phyloP scores from a whole-genome alignment of 208 protist genomes.

The Leishmania tarentolae region DNA sequence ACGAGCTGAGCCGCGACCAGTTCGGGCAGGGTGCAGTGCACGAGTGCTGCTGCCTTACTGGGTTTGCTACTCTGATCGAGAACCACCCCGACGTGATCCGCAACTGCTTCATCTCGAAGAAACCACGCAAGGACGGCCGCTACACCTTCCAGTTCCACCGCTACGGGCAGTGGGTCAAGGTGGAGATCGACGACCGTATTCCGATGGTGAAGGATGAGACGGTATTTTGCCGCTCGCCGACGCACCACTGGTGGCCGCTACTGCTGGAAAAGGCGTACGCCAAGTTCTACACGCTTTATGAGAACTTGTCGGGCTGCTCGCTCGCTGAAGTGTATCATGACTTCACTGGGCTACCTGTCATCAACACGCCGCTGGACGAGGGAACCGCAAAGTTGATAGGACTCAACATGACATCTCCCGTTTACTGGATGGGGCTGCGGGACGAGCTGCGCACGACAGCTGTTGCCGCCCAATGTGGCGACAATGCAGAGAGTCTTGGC shows the following conservation, averaged over 20 bases:
- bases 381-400: conserved; percentile 24
- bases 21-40: conserved; percentile 52
- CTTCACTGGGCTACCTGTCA: conserved; percentile 57
- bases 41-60: conserved; percentile 61
- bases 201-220: conserved; percentile 55
- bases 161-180: conserved; percentile 33
- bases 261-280: conserved; percentile 78
- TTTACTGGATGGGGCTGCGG: conserved; percentile 61
- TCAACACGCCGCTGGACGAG: conserved; percentile 38
- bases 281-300: conserved; percentile 82
- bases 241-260: conserved; percentile 74
- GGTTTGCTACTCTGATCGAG: conserved; percentile 47
- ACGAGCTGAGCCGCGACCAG: conserved; percentile 55
- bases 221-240: conserved; percentile 70
- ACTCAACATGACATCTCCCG: conserved; percentile 36
- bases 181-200: conserved; percentile 69
- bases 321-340: conserved; percentile 63
- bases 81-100: conserved; percentile 56
- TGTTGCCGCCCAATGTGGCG: conserved; percentile 28
- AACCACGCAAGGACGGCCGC: conserved; percentile 38
- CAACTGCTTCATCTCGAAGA: conserved; percentile 56
- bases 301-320: conserved; percentile 60
- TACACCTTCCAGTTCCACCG: conserved; percentile 14
- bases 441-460: conserved; percentile 37
- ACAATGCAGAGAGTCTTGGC: conserved; percentile 32